Conservation (phyloP, 805 yeast species). For the Metschnikowia shivogae region DNA sequence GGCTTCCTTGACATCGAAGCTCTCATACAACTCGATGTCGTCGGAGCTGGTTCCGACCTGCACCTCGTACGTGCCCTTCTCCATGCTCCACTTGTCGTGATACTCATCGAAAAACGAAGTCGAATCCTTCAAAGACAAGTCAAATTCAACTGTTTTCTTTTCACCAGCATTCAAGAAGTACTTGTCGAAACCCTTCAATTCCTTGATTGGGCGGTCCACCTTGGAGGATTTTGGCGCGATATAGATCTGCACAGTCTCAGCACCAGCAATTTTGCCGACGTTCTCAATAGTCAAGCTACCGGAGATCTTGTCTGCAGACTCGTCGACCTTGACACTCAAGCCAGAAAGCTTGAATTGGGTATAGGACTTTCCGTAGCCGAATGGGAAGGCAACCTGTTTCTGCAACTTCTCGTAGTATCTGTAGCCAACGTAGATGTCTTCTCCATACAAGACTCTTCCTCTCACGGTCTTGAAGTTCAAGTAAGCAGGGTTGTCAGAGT, state of each 20-base stretch:
- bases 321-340: conserved; percentile 25
- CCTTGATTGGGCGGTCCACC: conserved; percentile 52
- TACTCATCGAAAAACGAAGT: conserved; percentile 53
- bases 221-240: conserved; percentile 35
- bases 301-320: conserved; percentile 23
- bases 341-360: conserved; percentile 44
- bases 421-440: conserved; percentile 63
- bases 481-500: conserved; percentile 55
- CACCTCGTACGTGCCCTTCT: conserved; percentile 47
- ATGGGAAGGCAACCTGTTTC: conserved; percentile 50
- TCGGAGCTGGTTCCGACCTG: conserved; percentile 42
- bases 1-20: conserved; percentile 6
- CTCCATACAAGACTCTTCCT: conserved; percentile 58
- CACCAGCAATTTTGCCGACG: conserved; percentile 46
- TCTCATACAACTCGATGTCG: conserved; percentile 17
- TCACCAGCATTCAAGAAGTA: conserved; percentile 45
- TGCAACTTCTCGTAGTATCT: conserved; percentile 53
- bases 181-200: conserved; percentile 56
- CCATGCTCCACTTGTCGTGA: conserved; percentile 47
- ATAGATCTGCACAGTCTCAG: conserved; percentile 56
- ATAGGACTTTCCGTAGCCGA: conserved; percentile 62
- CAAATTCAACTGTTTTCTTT: conserved; percentile 31
- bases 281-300: conserved; percentile 43
- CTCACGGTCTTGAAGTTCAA: conserved; percentile 47
- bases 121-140: conserved; percentile 45